Conservation (phyloP, 1,284 basidiomycete genomes). For the Ganoderma lingzhi region DNA sequence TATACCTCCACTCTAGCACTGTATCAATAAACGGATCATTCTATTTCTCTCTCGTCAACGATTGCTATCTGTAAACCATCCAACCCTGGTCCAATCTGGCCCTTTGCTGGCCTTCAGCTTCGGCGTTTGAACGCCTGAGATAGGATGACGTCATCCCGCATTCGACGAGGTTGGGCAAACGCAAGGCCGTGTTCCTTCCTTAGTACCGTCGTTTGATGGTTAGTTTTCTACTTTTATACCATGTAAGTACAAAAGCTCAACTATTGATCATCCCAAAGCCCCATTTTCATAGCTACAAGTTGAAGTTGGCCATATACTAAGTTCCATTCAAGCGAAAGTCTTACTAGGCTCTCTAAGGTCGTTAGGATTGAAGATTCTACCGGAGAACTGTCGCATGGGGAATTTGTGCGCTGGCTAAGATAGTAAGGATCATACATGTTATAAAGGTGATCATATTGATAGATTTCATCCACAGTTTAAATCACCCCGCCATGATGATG, state of each 20-base stretch:
- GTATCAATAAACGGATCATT: conserved; percentile 14
- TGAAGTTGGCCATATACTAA: no score
- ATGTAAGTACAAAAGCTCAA: background rate
- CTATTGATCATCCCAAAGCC: background rate
- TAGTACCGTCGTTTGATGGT: background rate
- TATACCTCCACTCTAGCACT: conserved; percentile 17
- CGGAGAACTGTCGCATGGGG: background rate
- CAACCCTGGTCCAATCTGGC: no score
- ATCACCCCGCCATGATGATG: background rate
- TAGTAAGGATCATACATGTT: background rate
- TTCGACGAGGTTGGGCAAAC: background rate
- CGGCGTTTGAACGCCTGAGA: background rate
- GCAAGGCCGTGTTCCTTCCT: background rate
- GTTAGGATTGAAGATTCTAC: background rate
- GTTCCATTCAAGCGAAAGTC: no score
- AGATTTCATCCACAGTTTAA: background rate
- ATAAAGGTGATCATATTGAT: background rate
- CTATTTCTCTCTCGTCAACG: background rate
- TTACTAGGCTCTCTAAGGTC: background rate
- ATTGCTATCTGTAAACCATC: no score
- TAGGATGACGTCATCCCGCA: conserved; percentile 1
- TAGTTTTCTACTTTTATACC: background rate
- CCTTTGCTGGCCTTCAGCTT: no score
- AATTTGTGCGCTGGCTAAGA: background rate
- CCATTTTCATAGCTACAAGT: background rate